phyloP scores from a whole-genome alignment of 177 flowering plant species.

The Vitis hybrid region DNA sequence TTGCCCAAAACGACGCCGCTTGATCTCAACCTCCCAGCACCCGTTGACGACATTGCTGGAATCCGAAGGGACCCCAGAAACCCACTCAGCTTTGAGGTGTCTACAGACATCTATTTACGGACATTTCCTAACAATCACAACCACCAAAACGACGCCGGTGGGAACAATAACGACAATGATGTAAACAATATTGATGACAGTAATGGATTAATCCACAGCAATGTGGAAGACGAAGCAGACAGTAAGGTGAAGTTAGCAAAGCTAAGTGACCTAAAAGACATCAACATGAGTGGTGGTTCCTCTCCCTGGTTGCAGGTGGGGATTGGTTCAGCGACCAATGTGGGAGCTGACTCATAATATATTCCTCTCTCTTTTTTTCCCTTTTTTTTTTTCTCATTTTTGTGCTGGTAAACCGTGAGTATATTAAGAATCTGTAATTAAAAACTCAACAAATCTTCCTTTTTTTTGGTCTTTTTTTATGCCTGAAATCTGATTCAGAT shows the following conservation, averaged over 20 bases:
- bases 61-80: conserved; percentile 19
- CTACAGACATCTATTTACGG: conserved; percentile 45
- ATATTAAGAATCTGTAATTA: conserved; percentile 2
- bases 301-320: conserved; percentile 94
- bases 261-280: conserved; percentile 76
- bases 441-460: too few relatives aligned
- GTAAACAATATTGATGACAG: conserved; percentile 5
- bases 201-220: conserved; percentile 6
- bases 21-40: conserved; percentile 78
- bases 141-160: neutral
- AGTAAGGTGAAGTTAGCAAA: conserved; percentile 76
- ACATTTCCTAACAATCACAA: conserved; percentile 20
- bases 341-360: conserved; percentile 33
- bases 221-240: conserved; percentile 59
- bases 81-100: conserved; percentile 41
- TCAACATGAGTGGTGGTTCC: conserved; percentile 44
- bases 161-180: conserved; percentile 7
- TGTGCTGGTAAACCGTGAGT: neutral
- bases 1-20: conserved; percentile 31
- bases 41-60: conserved; percentile 22
- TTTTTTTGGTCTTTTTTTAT: too few relatives aligned
- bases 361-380: neutral
- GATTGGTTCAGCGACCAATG: conserved; percentile 64
- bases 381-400: neutral
- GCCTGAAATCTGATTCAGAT: too few relatives aligned